A percentile compares a stretch with the other conserved stretches of the same genome.
These are phyloP conservation scores for Acorus calamus DNA, from an alignment of 106 monocot species.

Conservation along the genomic window DNA sequence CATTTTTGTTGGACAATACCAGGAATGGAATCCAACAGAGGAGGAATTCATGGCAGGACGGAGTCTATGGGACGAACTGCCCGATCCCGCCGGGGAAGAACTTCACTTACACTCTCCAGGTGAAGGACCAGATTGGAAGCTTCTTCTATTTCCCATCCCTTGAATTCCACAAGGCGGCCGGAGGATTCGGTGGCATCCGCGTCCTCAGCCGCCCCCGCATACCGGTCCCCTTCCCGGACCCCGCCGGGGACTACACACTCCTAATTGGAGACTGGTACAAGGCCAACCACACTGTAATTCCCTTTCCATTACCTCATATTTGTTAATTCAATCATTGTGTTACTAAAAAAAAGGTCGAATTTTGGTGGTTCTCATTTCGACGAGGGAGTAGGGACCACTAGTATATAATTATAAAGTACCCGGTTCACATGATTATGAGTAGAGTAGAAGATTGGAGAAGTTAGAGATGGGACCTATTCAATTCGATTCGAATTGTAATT, in stretches of 20 bases:
- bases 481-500: no score
- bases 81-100: constrained; percentile 64
- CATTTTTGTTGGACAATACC: not conserved
- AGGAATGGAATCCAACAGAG: constrained; percentile 75
- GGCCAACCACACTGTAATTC: constrained; percentile 39
- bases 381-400: no score
- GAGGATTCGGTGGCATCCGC: constrained; percentile 57
- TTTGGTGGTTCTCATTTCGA: no score
- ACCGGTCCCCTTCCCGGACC: constrained; percentile 51
- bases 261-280: constrained; percentile 73
- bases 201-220: constrained; percentile 51
- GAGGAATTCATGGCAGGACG: constrained; percentile 62
- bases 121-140: constrained; percentile 72
- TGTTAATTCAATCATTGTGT: not conserved
- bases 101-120: constrained; percentile 59
- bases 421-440: no score
- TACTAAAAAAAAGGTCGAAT: not conserved
- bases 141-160: constrained; percentile 73
- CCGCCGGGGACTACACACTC: constrained; percentile 56
- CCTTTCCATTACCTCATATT: not conserved
- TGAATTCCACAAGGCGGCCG: constrained; percentile 55
- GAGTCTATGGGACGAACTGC: constrained; percentile 56
- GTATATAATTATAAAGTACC: no score
- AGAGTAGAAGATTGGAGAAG: no score
- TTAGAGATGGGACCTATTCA: no score